Base-by-base conservation (phyloP, 805 yeast genomes). In the Starmerella sp. region DNA sequence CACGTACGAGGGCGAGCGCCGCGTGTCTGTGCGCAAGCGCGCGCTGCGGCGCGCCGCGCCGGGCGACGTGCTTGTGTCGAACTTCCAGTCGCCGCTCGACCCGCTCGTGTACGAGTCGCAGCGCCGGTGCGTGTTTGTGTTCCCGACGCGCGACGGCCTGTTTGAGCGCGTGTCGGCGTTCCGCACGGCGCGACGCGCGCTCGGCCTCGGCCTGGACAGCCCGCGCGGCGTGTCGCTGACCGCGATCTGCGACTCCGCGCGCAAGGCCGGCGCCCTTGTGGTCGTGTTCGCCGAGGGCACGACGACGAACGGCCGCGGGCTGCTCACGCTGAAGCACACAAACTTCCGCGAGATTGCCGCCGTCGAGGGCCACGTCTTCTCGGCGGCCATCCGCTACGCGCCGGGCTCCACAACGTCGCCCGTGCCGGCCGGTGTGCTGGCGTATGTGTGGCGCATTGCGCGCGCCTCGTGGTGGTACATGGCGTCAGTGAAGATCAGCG, bases 261-360 rank as follows among this genome's bases (percentile, higher is more conserved):
- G 65, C 32, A 63, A 68, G 22, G 65, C 67, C 4, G 72, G 74
- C n/a, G 75, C 76, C 43, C 70, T 74, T 0, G 73, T 80, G 4
- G 82, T 76, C 52, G 61, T 84, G 28, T 80, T 88, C 55, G 74
- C 83, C 3, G 97, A 89, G 64, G 95, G 95, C 0, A 86, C 95
- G 0, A 76, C 95, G 0, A 80, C 95, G 0, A 91, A 90, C 65
- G 93, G 95, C 51, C 81, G 82, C 58, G 81, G 89, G 0, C 65
- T 90, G 1, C 73, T 90, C 57, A 80, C 87, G 3, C 77, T 85
- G 54, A 70, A 72, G 37, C 48, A 56, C 5, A 55, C 65, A 4
- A 59, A 62, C 51, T 65, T 71, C 42, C 56, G 42, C 37, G 52
- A 47, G 22, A 48, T 58, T 35, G 54, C 56, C 36, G 53, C 41